Evolutionary conservation across 2,329 filamentous ascomycete genomes (phyloP).

Genomic region (Teratosphaeria destructans): DNA sequence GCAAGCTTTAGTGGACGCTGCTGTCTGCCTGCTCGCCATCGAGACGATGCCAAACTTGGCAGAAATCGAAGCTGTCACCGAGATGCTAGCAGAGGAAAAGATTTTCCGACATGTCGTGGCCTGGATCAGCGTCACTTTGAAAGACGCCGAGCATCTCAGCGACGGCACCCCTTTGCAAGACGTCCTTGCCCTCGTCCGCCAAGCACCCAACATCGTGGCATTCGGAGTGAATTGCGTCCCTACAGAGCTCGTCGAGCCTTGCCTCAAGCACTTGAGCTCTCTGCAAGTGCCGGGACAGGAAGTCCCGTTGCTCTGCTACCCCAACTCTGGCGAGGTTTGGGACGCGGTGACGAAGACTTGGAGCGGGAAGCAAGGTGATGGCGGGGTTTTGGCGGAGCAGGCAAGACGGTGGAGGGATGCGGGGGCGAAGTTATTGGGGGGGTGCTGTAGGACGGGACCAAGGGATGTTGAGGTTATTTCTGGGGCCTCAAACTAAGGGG

Average conservation of each 20-base stretch:
- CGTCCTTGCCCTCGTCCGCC: conserved; percentile 22
- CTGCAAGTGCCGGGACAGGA: not conserved
- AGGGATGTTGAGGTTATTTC: conserved; percentile 29
- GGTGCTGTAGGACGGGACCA: conserved; percentile 38
- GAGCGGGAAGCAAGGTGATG: conserved; percentile 15
- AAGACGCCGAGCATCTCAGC: conserved; percentile 26
- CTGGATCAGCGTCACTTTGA: conserved; percentile 35
- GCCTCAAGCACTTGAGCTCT: conserved; percentile 22
- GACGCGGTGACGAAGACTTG: conserved; percentile 31
- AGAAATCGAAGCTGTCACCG: conserved; percentile 30
- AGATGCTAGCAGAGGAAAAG: conserved; percentile 27
- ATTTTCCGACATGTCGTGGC: conserved; percentile 25
- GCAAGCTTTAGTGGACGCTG: conserved; percentile 29
- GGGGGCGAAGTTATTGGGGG: conserved; percentile 35
- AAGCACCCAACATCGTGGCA: conserved; percentile 27
- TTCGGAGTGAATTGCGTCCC: conserved; percentile 38
- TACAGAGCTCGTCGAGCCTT: conserved; percentile 23
- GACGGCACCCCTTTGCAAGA: conserved; percentile 32
- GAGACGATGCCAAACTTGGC: conserved; percentile 35
- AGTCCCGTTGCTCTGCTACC: conserved; percentile 25
- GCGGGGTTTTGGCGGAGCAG: conserved; percentile 21
- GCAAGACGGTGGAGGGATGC: conserved; percentile 23
- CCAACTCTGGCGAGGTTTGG: conserved; percentile 39
- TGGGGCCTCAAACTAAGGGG: not conserved
- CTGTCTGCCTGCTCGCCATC: conserved; percentile 34